Conservation (phyloP, 176 grass and related monocot genomes). For the Canna indica region DNA sequence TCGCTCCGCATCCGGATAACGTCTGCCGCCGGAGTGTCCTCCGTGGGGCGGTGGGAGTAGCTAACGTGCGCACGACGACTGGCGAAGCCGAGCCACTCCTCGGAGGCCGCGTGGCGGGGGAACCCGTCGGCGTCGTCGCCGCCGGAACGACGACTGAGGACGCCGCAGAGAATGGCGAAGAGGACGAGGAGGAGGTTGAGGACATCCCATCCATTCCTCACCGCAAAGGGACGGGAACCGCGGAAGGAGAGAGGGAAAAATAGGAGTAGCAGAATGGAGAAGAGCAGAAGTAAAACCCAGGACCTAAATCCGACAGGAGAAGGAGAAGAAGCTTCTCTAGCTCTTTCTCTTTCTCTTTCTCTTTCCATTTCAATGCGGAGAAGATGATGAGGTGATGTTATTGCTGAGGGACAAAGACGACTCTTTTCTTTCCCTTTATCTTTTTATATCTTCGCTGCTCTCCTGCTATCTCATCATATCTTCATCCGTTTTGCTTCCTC, state of each 20-base stretch:
- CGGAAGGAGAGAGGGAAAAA: slow-evolving; percentile 31
- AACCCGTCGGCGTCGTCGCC: slow-evolving; percentile 16
- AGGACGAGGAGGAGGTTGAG: slow-evolving; percentile 72
- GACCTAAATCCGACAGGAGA: background rate
- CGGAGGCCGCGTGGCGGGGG: background rate
- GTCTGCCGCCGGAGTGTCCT: background rate
- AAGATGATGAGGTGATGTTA: background rate
- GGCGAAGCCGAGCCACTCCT: background rate
- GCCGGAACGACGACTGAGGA: slow-evolving; percentile 43
- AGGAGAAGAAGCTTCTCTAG: slow-evolving; percentile 4
- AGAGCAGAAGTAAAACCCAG: slow-evolving; percentile 8
- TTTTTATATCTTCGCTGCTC: no score
- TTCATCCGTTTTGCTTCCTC: no score
- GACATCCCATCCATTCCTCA: slow-evolving; percentile 68
- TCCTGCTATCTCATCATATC: no score
- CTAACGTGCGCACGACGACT: background rate
- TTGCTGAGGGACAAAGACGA: background rate
- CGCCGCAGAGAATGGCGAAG: slow-evolving; percentile 82
- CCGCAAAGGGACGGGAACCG: slow-evolving; percentile 14
- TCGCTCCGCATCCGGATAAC: background rate
- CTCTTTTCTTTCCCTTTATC: no score
- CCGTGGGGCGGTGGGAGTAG: background rate
- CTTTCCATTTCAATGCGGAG: no score
- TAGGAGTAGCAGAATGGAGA: background rate
- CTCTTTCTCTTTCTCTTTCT: background rate